phyloP scores from a whole-genome alignment of 139 green algal genomes.

The Bryopsis sp. region DNA sequence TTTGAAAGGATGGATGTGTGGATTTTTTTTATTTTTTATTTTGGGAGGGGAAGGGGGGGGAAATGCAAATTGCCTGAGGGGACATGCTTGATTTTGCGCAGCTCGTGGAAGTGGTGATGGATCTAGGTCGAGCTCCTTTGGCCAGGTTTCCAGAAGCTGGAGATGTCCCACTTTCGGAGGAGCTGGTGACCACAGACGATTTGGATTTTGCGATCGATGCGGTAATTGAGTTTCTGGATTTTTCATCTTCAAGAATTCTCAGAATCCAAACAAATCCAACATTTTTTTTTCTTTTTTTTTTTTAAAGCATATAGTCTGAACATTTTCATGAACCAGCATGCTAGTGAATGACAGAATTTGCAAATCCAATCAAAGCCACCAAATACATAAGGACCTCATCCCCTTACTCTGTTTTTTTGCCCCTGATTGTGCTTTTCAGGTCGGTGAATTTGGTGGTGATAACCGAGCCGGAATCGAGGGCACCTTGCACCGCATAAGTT shows the following conservation, averaged over 20 bases:
- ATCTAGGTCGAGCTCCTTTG: constrained; percentile 63
- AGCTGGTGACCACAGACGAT: constrained; percentile 48
- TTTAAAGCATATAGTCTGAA: not conserved
- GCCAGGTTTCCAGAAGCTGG: constrained; percentile 61
- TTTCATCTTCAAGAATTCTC: not conserved
- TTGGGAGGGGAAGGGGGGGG: too few species aligned
- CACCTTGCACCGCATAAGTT: constrained; percentile 87
- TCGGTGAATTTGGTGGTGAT: constrained; percentile 79
- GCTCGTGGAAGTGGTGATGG: constrained; percentile 77
- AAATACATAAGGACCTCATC: too few species aligned
- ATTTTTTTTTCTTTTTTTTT: not conserved
- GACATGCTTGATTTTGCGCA: too few species aligned
- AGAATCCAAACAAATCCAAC: not conserved
- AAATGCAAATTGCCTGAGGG: too few species aligned
- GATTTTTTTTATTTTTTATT: too few species aligned
- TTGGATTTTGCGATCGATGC: constrained; percentile 45
- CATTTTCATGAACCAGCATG: not conserved
- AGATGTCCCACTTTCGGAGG: constrained; percentile 41
- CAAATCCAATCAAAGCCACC: not conserved
- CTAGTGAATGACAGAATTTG: not conserved
- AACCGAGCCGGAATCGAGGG: constrained; percentile 88
- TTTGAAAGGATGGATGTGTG: too few species aligned
- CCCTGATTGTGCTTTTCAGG: too few species aligned
- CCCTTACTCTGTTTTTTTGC: too few species aligned
- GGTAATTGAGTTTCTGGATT: constrained; percentile 26